phyloP scores from a whole-genome alignment of 1,284 basidiomycete species.

The Polyporus tsugae region DNA sequence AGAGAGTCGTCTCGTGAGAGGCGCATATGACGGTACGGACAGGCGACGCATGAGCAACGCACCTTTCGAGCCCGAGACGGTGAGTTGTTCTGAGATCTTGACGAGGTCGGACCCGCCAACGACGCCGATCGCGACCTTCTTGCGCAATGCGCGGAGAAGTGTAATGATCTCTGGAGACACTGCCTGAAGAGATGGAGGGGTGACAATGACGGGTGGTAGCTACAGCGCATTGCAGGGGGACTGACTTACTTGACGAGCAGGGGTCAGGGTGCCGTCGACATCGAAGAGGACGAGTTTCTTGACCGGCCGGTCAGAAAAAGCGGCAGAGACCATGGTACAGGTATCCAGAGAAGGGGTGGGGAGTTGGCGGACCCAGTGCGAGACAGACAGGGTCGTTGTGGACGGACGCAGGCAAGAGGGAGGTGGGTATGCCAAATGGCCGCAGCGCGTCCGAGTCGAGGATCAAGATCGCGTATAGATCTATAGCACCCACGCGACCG shows the following conservation, averaged over 20 bases:
- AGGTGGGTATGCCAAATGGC: neutral
- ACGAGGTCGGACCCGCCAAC: slow-evolving; percentile 89
- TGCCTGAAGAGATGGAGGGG: slow-evolving; percentile 3
- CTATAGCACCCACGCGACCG: slow-evolving; percentile 5
- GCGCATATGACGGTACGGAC: neutral
- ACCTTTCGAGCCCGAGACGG: slow-evolving; percentile 63
- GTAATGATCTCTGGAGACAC: slow-evolving; percentile 71
- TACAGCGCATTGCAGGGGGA: slow-evolving; percentile 11
- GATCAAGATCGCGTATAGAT: slow-evolving; percentile 1
- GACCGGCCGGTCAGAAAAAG: slow-evolving; percentile 64
- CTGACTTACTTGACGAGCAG: slow-evolving; percentile 72
- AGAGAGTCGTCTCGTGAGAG: neutral
- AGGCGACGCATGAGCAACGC: slow-evolving; percentile 30
- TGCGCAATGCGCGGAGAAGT: slow-evolving; percentile 72
- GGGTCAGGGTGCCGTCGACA: slow-evolving; percentile 89
- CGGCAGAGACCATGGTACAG: slow-evolving; percentile 58
- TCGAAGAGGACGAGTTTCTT: slow-evolving; percentile 84
- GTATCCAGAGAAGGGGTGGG: neutral
- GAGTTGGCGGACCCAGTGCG: neutral
- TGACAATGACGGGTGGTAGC: neutral
- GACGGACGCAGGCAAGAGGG: neutral
- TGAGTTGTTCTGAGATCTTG: slow-evolving; percentile 89
- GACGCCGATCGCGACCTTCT: slow-evolving; percentile 83
- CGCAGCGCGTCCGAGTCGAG: slow-evolving; percentile 1
- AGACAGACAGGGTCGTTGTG: neutral